phyloP scores from a whole-genome alignment of 192 early-diverging fungal species.

The Coemansia sp. region DNA sequence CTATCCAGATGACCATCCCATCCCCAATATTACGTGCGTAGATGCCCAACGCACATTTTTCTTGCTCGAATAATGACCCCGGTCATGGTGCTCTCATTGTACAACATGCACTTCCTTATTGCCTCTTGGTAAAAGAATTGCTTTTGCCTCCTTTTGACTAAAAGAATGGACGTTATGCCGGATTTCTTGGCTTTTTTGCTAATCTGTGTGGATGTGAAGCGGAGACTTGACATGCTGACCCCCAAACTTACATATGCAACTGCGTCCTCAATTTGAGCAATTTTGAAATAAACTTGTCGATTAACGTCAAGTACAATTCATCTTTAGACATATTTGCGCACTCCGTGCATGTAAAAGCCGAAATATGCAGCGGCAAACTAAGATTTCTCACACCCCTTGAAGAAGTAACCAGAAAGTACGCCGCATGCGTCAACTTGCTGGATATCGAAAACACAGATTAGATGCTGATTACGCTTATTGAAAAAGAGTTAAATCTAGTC shows the following conservation, averaged over 20 bases:
- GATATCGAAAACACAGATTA: not conserved
- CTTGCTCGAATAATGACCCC: not conserved
- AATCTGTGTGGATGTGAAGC: not conserved
- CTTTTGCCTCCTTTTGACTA: too few relatives aligned
- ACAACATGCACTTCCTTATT: too few relatives aligned
- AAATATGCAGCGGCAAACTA: too few relatives aligned
- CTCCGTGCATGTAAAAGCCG: not conserved
- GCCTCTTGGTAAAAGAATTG: too few relatives aligned
- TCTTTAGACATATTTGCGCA: not conserved
- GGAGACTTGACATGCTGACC: not conserved
- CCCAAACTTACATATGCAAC: not conserved
- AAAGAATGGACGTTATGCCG: not conserved
- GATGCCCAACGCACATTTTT: not conserved
- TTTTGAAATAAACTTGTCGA: not conserved
- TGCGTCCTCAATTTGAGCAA: not conserved
- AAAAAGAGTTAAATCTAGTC: slow-evolving; percentile 12
- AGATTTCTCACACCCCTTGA: too few relatives aligned
- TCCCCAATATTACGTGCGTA: not conserved
- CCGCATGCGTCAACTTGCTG: too few relatives aligned
- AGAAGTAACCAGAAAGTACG: too few relatives aligned
- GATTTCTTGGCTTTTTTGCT: not conserved
- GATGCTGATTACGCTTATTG: not conserved
- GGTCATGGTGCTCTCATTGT: not conserved
- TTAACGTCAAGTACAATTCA: not conserved
- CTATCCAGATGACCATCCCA: not conserved